phyloP scores from a whole-genome alignment of 176 grass and related monocot species.

The Secale cereale region DNA sequence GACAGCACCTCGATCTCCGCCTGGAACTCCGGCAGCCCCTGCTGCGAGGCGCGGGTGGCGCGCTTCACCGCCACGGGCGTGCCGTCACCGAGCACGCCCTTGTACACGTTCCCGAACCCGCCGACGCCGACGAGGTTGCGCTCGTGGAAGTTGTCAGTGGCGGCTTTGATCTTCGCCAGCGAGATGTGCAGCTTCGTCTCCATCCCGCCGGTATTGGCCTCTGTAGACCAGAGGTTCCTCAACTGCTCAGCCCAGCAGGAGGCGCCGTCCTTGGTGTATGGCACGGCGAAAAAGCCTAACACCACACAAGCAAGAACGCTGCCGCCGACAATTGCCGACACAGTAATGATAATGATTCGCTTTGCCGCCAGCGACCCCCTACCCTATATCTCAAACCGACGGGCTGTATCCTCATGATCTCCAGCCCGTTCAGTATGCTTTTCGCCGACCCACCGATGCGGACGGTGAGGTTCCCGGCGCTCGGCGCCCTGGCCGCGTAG shows the following conservation, averaged over 20 bases:
- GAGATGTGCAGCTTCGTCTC: slow-evolving; percentile 38
- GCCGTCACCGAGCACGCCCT: slow-evolving; percentile 33
- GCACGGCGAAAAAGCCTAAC: neutral
- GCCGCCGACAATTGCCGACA: no score
- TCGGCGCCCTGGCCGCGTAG: slow-evolving; percentile 24
- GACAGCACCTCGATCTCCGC: slow-evolving; percentile 71
- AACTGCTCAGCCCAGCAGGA: slow-evolving; percentile 23
- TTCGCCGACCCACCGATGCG: slow-evolving; percentile 20
- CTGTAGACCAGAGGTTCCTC: slow-evolving; percentile 18
- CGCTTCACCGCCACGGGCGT: slow-evolving; percentile 60
- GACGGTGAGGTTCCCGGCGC: slow-evolving; percentile 31
- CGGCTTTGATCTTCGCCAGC: slow-evolving; percentile 43
- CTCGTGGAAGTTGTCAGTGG: slow-evolving; percentile 51
- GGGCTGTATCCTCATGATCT: slow-evolving; percentile 57
- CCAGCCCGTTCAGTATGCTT: slow-evolving; percentile 61
- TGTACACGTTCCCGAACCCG: slow-evolving; percentile 74
- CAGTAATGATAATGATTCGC: no score
- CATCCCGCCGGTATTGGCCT: neutral
- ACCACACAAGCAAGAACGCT: neutral
- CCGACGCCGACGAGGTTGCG: slow-evolving; percentile 45
- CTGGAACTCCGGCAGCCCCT: slow-evolving; percentile 59
- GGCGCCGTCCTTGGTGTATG: neutral
- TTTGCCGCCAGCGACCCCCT: no score
- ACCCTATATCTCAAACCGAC: neutral
- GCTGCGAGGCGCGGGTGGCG: slow-evolving; percentile 23